Evolutionary conservation across 768 basidiomycete species (phyloP).

Genomic region (Pleurotus platypus): DNA sequence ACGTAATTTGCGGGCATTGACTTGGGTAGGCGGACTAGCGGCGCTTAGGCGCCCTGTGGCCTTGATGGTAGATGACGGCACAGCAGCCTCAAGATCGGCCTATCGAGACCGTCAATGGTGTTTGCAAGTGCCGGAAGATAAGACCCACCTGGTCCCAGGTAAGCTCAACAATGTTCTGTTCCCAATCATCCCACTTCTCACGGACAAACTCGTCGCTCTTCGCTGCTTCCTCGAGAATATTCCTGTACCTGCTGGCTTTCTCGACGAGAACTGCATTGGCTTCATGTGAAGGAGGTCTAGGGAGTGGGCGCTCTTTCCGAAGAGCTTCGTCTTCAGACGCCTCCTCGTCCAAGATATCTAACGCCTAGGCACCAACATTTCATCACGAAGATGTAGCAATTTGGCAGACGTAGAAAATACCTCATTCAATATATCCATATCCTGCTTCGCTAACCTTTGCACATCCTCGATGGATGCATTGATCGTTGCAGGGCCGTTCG

Average conservation of each 20-base stretch:
- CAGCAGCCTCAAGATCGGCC: slow-evolving; percentile 61
- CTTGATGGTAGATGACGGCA: slow-evolving; percentile 60
- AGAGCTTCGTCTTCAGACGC: slow-evolving; percentile 79
- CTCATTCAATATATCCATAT: slow-evolving; percentile 68
- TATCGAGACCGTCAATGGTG: slow-evolving; percentile 21
- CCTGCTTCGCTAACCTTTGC: slow-evolving; percentile 57
- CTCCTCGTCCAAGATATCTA: slow-evolving; percentile 89
- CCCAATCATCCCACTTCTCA: slow-evolving; percentile 89
- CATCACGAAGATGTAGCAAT: not conserved
- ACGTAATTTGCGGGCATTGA: slow-evolving; percentile 67
- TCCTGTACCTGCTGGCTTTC: slow-evolving; percentile 68
- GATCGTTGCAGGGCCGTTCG: slow-evolving; percentile 72
- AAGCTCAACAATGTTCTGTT: slow-evolving; percentile 63
- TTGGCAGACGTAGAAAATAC: slow-evolving; percentile 32
- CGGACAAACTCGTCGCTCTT: slow-evolving; percentile 75
- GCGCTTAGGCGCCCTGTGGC: slow-evolving; percentile 27
- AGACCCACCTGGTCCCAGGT: slow-evolving; percentile 61
- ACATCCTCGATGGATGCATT: slow-evolving; percentile 73
- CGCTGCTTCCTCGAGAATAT: slow-evolving; percentile 67
- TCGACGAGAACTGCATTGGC: slow-evolving; percentile 72
- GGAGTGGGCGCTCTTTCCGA: slow-evolving; percentile 43
- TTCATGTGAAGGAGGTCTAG: slow-evolving; percentile 68
- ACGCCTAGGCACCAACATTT: slow-evolving; percentile 45
- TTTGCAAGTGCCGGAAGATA: not conserved
- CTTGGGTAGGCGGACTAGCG: slow-evolving; percentile 48